Base-by-base conservation (phyloP, 2,329 filamentous ascomycete genomes). In the Curvularia hawaiiensis region DNA sequence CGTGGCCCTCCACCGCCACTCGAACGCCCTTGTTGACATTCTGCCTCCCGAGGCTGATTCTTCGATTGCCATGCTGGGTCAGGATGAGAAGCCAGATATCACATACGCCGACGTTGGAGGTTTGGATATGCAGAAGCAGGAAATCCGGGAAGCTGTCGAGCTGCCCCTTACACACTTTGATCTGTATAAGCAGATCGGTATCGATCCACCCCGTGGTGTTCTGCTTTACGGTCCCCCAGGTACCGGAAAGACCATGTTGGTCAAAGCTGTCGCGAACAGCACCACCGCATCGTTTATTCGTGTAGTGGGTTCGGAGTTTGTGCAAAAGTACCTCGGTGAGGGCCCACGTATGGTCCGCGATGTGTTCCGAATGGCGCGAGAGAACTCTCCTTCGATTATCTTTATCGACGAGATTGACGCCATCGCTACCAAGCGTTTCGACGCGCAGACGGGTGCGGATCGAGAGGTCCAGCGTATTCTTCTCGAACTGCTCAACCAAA, bases 111-210 rank as follows among this genome's bases (percentile, higher is more conserved):
- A 99, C 78, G 95, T 99, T 61, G 95, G 95, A 82, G 95, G 95
- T 48, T 81, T 98, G 65, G 95, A 99, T 73, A 99, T 99, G 95
- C 95, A 99, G 81, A 99, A 99, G 83, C 95, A 99, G 81, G 95
- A 99, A 79, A 99, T 99, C 65, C 87, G 95, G 65, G 95, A 99
- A 80, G 95, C 95, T 11, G 95, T 99, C 52, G 95, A 99, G 83
- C 84, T 99, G 64, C 95, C 95, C 33, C 84, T 99, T 70, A 97
- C 94, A 61, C 95, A 98, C 78, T 98, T 98, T 77, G 94, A 98
- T 78, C 89, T 98, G 38, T 99, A 99, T 85, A 96, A 93, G 81
- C 95, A 99, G 80, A 99, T 99, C 65, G 95, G 95, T 82, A 99
- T 99, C 75, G 95, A 99, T 77, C 95, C 95, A 47, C 95, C 95